phyloP scores from a whole-genome alignment of 2,329 filamentous ascomycete species.

The Aspergillus udagawae region DNA sequence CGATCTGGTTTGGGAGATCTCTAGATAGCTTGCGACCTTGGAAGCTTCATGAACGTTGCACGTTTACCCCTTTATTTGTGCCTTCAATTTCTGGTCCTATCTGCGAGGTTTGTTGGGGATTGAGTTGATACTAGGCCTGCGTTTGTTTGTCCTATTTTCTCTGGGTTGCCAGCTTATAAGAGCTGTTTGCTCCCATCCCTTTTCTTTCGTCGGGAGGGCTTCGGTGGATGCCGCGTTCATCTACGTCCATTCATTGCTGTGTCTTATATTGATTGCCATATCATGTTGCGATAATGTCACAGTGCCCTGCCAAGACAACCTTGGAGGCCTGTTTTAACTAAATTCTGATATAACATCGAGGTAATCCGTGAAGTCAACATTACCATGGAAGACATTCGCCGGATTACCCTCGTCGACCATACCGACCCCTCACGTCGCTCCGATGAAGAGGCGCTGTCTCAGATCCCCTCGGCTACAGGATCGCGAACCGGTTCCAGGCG shows the following conservation, averaged over 20 bases:
- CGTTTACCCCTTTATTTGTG: not conserved
- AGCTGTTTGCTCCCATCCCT: not conserved
- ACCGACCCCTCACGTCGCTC: constrained; percentile 27
- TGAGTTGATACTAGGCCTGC: not conserved
- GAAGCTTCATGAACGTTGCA: not conserved
- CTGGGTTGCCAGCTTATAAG: not conserved
- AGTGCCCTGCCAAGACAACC: not conserved
- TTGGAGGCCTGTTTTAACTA: not conserved
- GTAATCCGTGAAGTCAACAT: not conserved
- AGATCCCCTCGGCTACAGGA: constrained; percentile 4
- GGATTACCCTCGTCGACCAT: constrained; percentile 39
- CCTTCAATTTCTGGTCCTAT: not conserved
- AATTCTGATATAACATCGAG: not conserved
- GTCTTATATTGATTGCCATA: not conserved
- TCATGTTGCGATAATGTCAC: not conserved
- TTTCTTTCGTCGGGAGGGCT: not conserved
- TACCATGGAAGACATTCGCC: constrained; percentile 23
- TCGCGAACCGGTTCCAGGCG: constrained; percentile 16
- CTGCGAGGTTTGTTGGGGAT: not conserved
- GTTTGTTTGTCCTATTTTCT: not conserved
- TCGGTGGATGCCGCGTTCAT: not conserved
- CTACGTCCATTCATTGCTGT: not conserved
- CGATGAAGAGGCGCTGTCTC: constrained; percentile 18
- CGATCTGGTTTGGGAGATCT: constrained; percentile 1
- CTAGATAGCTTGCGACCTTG: not conserved